A percentile compares a stretch with the other conserved stretches of the same genome.
Evolutionary conservation across 1,139 yeast genomes (phyloP).

Genomic region (Debaryomyces udenii): DNA sequence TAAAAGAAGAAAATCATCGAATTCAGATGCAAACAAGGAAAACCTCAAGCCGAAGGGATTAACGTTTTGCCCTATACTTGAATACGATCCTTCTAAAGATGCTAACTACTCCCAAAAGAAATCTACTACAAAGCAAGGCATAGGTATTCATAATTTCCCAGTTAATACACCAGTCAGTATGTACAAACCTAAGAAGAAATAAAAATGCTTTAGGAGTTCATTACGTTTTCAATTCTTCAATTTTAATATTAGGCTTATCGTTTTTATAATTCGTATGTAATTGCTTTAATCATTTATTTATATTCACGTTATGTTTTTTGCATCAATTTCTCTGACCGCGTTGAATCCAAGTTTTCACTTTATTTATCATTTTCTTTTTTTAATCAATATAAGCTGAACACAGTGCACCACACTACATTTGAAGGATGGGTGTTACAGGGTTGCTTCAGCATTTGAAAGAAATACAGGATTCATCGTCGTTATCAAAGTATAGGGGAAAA

Average conservation of each 20-base stretch:
- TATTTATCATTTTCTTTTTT: not conserved
- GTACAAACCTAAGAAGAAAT: conserved; percentile 38
- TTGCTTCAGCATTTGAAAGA: conserved; percentile 73
- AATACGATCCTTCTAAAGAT: conserved; percentile 46
- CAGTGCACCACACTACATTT: not conserved
- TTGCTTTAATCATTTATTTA: conserved; percentile 1
- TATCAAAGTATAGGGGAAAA: conserved; percentile 68
- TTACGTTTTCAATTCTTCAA: not conserved
- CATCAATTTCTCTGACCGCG: no score
- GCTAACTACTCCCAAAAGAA: conserved; percentile 19
- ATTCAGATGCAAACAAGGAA: conserved; percentile 20
- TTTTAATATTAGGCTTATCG: not conserved
- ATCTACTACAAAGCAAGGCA: conserved; percentile 19
- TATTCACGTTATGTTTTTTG: not conserved
- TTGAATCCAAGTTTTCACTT: not conserved
- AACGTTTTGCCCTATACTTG: conserved; percentile 46
- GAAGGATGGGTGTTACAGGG: conserved; percentile 76
- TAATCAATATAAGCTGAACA: not conserved
- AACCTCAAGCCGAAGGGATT: conserved; percentile 33
- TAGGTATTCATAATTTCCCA: conserved; percentile 35
- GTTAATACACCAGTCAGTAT: conserved; percentile 36
- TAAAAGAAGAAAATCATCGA: conserved; percentile 2
- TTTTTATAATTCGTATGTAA: not conserved
- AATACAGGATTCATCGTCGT: conserved; percentile 61
- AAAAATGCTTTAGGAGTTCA: conserved; percentile 6